Base-by-base conservation (phyloP, 169 alveolate genomes). In the Babesia ovata region DNA sequence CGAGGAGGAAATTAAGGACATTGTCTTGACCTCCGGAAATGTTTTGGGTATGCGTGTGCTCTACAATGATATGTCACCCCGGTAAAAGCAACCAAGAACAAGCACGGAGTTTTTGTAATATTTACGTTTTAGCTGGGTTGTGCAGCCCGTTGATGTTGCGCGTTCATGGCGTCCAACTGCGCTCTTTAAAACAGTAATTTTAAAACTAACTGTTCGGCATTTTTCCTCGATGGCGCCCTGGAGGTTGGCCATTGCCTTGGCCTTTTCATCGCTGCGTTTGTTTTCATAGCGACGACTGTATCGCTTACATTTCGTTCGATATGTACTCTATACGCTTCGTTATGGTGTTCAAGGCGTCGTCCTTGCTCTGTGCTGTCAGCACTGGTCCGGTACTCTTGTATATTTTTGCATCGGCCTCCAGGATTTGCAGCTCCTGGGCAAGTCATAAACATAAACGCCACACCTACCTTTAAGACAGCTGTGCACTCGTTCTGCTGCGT, bases 301-400 rank as follows among this genome's bases (percentile, higher is more conserved):
- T 0, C 50, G 48, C 82, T 22, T 63, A 82, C 89, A 73, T 73
- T 60, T 72, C 85, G 44, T 42, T 56, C 54, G 36, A 28, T n/a
- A 82, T 82, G 79, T 82, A 82, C 50, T 82, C 89, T 4, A 82
- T 33, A 42, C 89, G 77, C 79, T 82, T 82, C 12, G 84, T 21
- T 24, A 82, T 73, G 24, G 89, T 82, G 59, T 29, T 48, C 46
- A 82, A 29, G 19, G 89, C 89, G 16, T 82, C 89, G 19, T 33
- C 77, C 62, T 82, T 82, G 50, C 65, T 59, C 75, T 82, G 89
- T 19, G 74, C 21, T 10, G 79, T 70, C 12, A 82, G 63, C 22
- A 82, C 61, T 8, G 89, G 86, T 2, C 89, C 89, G 26, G 85
- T 73, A 48, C 79, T 67, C 81, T 82, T 82, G 85, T 60, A 82